Conservation (phyloP, 306 rosid species). For the Pterocarpus macrocarpus region DNA sequence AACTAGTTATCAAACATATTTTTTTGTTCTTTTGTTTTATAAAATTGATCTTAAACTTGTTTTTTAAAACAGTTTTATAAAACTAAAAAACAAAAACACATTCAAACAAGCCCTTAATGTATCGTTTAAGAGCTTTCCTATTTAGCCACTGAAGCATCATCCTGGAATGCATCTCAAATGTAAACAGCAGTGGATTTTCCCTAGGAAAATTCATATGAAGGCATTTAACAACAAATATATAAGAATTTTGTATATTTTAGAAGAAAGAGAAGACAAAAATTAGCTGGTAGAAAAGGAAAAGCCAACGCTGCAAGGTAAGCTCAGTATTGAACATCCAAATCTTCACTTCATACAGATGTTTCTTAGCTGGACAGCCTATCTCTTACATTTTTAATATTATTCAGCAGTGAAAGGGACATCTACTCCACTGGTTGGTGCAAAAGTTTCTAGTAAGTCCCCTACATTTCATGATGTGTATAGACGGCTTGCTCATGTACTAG, state of each 20-base stretch:
- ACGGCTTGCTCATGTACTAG: not conserved
- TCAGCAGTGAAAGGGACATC: not conserved
- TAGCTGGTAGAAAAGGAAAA: too few species aligned
- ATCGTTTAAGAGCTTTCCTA: not conserved
- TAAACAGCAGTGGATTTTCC: too few species aligned
- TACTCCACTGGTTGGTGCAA: not conserved
- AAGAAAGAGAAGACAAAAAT: not conserved
- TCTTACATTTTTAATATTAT: not conserved
- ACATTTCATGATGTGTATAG: not conserved
- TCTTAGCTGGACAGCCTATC: conserved; percentile 3
- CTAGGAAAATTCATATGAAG: not conserved
- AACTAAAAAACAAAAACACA: too few species aligned
- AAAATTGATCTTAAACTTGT: too few species aligned
- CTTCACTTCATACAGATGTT: not conserved
- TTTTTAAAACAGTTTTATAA: too few species aligned
- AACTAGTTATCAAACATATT: too few species aligned
- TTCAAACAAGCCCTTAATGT: too few species aligned
- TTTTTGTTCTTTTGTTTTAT: too few species aligned
- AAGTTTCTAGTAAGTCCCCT: not conserved
- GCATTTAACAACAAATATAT: too few species aligned
- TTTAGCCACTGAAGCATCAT: not conserved
- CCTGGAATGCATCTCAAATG: not conserved
- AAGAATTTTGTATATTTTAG: not conserved
- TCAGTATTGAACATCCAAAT: not conserved
- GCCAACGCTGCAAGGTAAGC: conserved; percentile 15